phyloP scores from a whole-genome alignment of 2,329 filamentous ascomycete species.

The Penicillium olsonii region DNA sequence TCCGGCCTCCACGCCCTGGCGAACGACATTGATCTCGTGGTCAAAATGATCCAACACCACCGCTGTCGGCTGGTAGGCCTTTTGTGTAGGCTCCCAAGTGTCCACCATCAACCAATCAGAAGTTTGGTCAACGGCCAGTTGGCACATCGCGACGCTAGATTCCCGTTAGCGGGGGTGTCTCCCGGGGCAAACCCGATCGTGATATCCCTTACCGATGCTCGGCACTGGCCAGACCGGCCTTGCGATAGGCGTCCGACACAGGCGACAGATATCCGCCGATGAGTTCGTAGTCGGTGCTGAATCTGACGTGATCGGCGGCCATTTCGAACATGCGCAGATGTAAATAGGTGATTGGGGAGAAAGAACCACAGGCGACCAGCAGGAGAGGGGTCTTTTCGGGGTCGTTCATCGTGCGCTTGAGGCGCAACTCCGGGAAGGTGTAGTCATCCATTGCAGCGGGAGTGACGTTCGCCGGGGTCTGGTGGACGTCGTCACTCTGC shows the following conservation, averaged over 20 bases:
- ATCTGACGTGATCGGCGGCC: constrained; percentile 76
- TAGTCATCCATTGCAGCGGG: constrained; percentile 43
- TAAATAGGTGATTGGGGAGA: constrained; percentile 59
- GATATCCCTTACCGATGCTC: constrained; percentile 61
- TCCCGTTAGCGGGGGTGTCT: background rate
- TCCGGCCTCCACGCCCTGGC: constrained; percentile 70
- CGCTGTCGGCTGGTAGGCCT: constrained; percentile 84
- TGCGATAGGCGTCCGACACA: constrained; percentile 76
- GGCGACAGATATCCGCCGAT: constrained; percentile 82
- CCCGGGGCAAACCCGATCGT: background rate
- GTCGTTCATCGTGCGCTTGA: constrained; percentile 50
- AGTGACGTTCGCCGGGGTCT: constrained; percentile 22
- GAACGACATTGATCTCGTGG: constrained; percentile 79
- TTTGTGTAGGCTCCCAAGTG: constrained; percentile 83
- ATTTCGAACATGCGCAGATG: constrained; percentile 88
- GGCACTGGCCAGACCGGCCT: constrained; percentile 73
- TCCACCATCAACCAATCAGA: constrained; percentile 84
- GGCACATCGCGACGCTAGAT: constrained; percentile 75
- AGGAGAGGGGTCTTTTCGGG: constrained; percentile 50
- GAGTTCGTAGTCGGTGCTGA: constrained; percentile 77
- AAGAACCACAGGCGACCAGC: constrained; percentile 57
- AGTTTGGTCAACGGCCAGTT: constrained; percentile 71
- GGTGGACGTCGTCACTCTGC: constrained; percentile 33
- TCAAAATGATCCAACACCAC: constrained; percentile 89
- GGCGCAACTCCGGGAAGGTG: constrained; percentile 45